These are phyloP conservation scores for Schizosaccharomyces japonicus DNA, from an alignment of 805 yeast species.

Conservation along the genomic window DNA sequence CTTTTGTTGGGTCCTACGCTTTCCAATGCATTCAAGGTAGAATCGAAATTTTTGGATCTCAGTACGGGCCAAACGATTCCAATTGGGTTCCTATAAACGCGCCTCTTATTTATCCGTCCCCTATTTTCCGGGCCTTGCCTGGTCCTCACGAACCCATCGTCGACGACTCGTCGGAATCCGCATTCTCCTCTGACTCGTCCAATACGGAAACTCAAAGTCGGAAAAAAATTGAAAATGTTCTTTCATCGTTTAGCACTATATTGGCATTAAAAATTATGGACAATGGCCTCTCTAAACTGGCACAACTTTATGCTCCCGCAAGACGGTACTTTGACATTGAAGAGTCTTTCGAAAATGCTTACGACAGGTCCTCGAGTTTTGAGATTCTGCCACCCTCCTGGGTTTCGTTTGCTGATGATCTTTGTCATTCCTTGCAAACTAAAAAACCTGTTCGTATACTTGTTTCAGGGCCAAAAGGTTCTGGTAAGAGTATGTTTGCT, in stretches of 20 bases:
- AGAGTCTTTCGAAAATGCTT: not conserved
- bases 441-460: not conserved
- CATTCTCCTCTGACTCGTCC: not conserved
- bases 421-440: not conserved
- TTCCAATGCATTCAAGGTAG: not conserved
- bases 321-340: not conserved
- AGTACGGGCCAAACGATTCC: not conserved
- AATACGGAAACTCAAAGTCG: not conserved
- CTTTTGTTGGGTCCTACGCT: not conserved
- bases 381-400: not conserved
- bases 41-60: not conserved
- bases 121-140: not conserved
- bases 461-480: conserved; percentile 38
- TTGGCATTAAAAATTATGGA: not conserved
- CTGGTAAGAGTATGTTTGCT: conserved; percentile 60
- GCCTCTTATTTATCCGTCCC: not conserved
- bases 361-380: not conserved
- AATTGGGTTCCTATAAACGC: not conserved
- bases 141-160: not conserved
- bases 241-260: not conserved
- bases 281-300: not conserved
- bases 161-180: not conserved
- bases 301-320: not conserved
- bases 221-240: not conserved
- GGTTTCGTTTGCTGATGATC: not conserved